Evolutionary conservation across 2,329 filamentous ascomycete genomes (phyloP).

Genomic region (Microsporum audouinii): DNA sequence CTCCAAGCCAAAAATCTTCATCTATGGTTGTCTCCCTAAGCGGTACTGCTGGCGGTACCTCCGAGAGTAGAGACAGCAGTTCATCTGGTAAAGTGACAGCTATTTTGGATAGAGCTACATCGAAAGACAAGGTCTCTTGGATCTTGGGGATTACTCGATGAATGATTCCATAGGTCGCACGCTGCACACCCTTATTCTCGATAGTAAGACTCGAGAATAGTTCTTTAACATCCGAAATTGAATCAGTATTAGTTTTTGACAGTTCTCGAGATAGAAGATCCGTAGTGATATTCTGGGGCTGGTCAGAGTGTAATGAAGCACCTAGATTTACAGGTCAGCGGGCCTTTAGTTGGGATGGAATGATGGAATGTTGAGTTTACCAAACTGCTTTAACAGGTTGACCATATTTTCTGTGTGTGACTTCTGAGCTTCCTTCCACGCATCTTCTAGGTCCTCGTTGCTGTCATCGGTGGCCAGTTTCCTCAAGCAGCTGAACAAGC

Average conservation of each 20-base stretch:
- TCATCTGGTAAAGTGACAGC: conserved; percentile 67
- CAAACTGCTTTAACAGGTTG: conserved; percentile 30
- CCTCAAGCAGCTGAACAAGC: conserved; percentile 54
- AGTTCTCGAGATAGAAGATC: conserved; percentile 60
- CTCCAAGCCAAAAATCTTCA: conserved; percentile 51
- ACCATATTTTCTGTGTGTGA: conserved; percentile 47
- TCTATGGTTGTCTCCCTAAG: conserved; percentile 56
- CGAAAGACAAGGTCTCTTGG: conserved; percentile 73
- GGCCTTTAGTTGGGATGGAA: not conserved
- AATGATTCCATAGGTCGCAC: conserved; percentile 66
- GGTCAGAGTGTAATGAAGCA: conserved; percentile 43
- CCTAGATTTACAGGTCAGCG: conserved; percentile 22
- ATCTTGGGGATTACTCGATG: conserved; percentile 64
- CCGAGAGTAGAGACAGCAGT: conserved; percentile 67
- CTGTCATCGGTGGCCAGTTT: conserved; percentile 45
- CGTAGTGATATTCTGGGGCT: conserved; percentile 65
- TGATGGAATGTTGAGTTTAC: conserved; percentile 19
- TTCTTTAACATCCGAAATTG: conserved; percentile 53
- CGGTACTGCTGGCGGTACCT: conserved; percentile 59
- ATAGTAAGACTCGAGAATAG: conserved; percentile 68
- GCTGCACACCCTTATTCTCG: conserved; percentile 63
- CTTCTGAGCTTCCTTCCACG: conserved; percentile 50
- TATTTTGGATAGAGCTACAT: conserved; percentile 46
- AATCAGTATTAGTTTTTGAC: conserved; percentile 49
- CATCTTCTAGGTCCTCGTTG: conserved; percentile 78